Conservation (phyloP, 2,329 filamentous ascomycete species). For the Cladosporium halotolerans region DNA sequence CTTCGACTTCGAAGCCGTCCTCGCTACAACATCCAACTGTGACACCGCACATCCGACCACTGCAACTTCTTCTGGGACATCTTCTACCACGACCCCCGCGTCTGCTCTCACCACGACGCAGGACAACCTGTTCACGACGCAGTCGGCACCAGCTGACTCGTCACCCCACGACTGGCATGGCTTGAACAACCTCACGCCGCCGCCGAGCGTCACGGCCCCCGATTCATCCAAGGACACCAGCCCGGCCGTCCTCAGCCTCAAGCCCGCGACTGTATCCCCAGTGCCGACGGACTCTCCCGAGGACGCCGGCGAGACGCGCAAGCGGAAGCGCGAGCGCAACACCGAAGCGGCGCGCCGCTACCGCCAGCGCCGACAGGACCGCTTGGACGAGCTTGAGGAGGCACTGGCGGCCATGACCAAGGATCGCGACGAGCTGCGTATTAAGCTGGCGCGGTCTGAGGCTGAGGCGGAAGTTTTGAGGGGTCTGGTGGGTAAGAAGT, state of each 20-base stretch:
- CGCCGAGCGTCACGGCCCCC: conserved; percentile 4
- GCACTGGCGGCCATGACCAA: conserved; percentile 53
- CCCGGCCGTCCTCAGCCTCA: background rate
- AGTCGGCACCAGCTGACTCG: background rate
- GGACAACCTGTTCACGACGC: background rate
- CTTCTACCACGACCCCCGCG: background rate
- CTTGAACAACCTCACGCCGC: background rate
- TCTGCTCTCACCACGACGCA: conserved; percentile 1
- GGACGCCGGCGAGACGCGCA: conserved; percentile 11
- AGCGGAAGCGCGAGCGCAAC: conserved; percentile 57
- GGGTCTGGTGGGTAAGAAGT: conserved; percentile 20
- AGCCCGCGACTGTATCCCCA: background rate
- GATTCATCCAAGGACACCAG: conserved; percentile 2
- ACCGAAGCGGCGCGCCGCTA: conserved; percentile 67
- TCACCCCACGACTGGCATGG: background rate
- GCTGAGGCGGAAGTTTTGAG: conserved; percentile 56
- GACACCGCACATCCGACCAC: background rate
- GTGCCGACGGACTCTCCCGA: conserved; percentile 5
- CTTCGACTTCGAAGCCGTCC: conserved; percentile 8
- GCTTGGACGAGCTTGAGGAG: conserved; percentile 56
- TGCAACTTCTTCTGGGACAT: background rate
- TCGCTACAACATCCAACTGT: conserved; percentile 1
- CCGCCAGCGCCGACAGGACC: conserved; percentile 63
- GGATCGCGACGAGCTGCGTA: conserved; percentile 58
- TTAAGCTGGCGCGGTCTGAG: conserved; percentile 58